Evolutionary conservation across 257 asterid species (phyloP), one percentile per base, ranked within the genome.

Genomic region (Jacaranda mimosifolia): DNA sequence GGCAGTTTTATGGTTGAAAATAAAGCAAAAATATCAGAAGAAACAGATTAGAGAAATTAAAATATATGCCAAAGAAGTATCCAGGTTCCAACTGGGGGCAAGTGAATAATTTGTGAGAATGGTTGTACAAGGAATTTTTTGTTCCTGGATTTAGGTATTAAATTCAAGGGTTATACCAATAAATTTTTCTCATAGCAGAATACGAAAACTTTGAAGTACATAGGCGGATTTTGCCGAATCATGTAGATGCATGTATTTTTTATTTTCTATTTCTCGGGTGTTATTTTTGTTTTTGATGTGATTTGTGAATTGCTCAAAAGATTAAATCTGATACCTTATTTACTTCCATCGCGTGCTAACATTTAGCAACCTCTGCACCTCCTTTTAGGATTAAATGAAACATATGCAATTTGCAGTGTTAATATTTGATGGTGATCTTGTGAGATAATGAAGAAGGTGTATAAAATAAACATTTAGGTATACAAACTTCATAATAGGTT

Each of bases 51-150:
- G 35, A 9, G 46, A 43, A 26, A 9, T 35, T 14, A 52, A 53
- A 17, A 62, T 74, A 4, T 18, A 49, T 62, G 19, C 57, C 26
- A 35, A 17, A 74, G 43, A 49, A 62, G 51, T 62, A 62, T 48
- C 36, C 21, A 6, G 32, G 39, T 43, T 17, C 38, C 18, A 4
- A 15, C 14, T 53, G 40, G 40, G 55, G 7, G 45, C n/a, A 56
- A 4, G 6, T 18, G 51, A 42, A 58, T 45, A 19, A 26, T 26
- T 26, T 26, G 32, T 26, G 32, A 26, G 32, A 26, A 26, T 26
- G 32, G 32, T 26, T 26, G 32, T 26, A 26, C 32, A 26, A 26
- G 32, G 32, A 26, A 26, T 2, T 26, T 26, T 26, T 26, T 26
- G 32, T 26, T 26, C 32, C 32, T 26, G 32, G 2, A 26, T 26